Evolutionary conservation across 2,329 filamentous ascomycete genomes (phyloP), one percentile per base, ranked within the genome.

Genomic region (Fusarium domesticum): DNA sequence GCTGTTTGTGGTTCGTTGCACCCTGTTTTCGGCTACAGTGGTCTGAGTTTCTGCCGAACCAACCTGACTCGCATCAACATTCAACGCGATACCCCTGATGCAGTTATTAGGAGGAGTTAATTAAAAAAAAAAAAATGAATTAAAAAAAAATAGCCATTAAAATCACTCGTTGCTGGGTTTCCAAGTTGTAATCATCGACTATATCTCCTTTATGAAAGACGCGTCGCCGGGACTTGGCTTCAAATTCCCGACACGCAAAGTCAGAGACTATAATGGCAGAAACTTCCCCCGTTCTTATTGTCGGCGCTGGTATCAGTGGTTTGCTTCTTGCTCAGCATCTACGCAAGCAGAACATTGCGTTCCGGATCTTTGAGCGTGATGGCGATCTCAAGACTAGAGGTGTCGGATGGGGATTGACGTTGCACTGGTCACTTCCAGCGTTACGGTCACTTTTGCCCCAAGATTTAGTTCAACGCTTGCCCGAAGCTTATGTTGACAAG

Each of bases 371-470:
- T 52, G 78, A 81, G 56, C 71, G 76, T n/a, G 73, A 78, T 50
- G 45, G 57, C 5, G 69, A 74, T 32, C 66, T 76, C 33, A 66
- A 62, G 44, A 69, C 69, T 19, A 75, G 72, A 23, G 75, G 65
- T 16, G 66, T 71, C 4, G 80, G 81, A 49, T 85, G 81, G 83
- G 82, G 80, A 3, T 66, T 85, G 44, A 84, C 80, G 0, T 66
- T 85, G 44, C 78, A 84, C 58, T 85, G 80, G 80, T 78, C 76
- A 5, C 69, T 83, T 8, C 69, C 74, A 0, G 70, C 69, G 2
- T 65, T 84, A 32, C 68, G 74, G 35, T 58, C 67, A 6, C 66
- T 83, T 17, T 65, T 84, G 19, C 75, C 79, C 0, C 58, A 68
- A 0, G 63, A 73, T 11, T 61, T 81, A 6, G 43, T 72, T 4